Conservation (phyloP, 768 basidiomycete genomes). For the Lentinula aciculospora region DNA sequence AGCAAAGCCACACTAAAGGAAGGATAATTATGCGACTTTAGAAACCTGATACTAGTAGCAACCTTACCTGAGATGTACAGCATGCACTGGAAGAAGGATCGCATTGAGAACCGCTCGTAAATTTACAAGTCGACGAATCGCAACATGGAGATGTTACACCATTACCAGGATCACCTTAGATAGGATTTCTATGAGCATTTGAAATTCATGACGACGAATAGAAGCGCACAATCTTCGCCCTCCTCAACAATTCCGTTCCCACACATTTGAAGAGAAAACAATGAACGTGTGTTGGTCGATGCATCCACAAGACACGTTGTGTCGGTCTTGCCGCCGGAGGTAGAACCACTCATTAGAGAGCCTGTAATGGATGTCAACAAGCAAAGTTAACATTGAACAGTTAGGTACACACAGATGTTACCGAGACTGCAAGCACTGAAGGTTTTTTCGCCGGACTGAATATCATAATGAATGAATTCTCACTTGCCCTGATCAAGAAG, state of each 20-base stretch:
- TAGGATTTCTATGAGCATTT: neutral
- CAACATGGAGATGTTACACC: slow-evolving; percentile 64
- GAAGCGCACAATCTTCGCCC: slow-evolving; percentile 66
- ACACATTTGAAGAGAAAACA: slow-evolving; percentile 67
- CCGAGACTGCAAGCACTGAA: slow-evolving; percentile 82
- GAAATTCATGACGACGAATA: neutral
- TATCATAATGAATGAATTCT: neutral
- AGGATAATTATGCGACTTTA: neutral
- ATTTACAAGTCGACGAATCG: slow-evolving; percentile 70
- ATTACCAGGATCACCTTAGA: slow-evolving; percentile 55
- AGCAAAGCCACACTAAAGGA: slow-evolving; percentile 61
- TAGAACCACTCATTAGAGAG: slow-evolving; percentile 51
- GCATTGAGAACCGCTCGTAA: slow-evolving; percentile 65
- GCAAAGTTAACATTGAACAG: neutral
- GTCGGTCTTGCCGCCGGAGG: slow-evolving; percentile 37
- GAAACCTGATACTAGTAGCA: neutral
- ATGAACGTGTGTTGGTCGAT: slow-evolving; percentile 28
- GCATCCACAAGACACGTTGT: slow-evolving; percentile 68
- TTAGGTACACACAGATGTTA: slow-evolving; percentile 64
- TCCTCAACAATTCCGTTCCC: slow-evolving; percentile 79
- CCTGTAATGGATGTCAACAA: slow-evolving; percentile 28
- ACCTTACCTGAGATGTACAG: slow-evolving; percentile 41
- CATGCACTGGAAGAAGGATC: slow-evolving; percentile 74
- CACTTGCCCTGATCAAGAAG: neutral
- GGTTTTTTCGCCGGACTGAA: slow-evolving; percentile 49